Conservation (phyloP, 2,329 filamentous ascomycete species). For the Aureobasidium sp. region DNA sequence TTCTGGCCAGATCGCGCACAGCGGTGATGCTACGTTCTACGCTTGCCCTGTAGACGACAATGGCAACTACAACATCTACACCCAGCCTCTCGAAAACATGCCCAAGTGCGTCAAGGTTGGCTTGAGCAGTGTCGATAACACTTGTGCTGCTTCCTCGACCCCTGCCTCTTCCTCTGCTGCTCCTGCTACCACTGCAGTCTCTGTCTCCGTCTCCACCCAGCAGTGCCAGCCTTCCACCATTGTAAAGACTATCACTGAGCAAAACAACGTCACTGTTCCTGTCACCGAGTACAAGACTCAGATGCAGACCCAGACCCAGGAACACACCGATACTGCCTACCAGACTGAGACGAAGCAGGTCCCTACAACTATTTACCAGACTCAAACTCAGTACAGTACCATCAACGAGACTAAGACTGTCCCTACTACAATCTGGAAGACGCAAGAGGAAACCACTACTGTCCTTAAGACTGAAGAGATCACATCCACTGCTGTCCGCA, state of each 20-base stretch:
- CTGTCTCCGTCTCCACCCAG: not conserved
- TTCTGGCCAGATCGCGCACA: constrained; percentile 45
- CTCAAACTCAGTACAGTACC: not conserved
- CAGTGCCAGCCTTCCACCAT: not conserved
- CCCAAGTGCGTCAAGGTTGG: constrained; percentile 8
- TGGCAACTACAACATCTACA: constrained; percentile 38
- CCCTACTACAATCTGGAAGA: constrained; percentile 5
- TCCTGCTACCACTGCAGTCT: not conserved
- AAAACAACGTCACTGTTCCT: constrained; percentile 3
- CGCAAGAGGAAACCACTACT: constrained; percentile 1
- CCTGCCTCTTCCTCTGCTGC: not conserved
- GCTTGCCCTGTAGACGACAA: constrained; percentile 50
- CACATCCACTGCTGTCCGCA: not conserved
- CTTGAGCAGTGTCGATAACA: constrained; percentile 13
- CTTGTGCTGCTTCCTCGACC: constrained; percentile 15
- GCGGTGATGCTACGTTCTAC: constrained; percentile 48
- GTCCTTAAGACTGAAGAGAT: not conserved
- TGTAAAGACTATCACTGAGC: not conserved
- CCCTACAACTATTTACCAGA: constrained; percentile 6
- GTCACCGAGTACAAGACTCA: not conserved
- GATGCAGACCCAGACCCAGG: not conserved
- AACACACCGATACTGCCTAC: constrained; percentile 4
- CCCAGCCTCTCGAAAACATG: constrained; percentile 17
- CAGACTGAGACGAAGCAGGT: not conserved
- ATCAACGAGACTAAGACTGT: constrained; percentile 3